These are phyloP conservation scores for Diaporthe citriasiana DNA, from an alignment of 2,329 filamentous ascomycete genomes.

Conservation along the genomic window DNA sequence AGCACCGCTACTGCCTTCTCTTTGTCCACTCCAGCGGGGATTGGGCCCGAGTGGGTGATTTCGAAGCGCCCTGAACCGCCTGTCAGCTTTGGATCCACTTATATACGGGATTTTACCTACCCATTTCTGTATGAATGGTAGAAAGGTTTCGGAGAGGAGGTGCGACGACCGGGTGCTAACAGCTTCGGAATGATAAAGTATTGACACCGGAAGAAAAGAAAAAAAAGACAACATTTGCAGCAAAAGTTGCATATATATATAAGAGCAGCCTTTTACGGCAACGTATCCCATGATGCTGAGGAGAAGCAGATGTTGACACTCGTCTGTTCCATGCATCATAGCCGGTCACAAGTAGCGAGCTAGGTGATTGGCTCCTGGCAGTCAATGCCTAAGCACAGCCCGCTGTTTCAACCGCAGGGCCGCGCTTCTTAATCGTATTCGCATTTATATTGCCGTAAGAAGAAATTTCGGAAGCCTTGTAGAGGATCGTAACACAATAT, in stretches of 20 bases:
- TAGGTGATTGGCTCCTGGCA: not conserved
- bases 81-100: not conserved
- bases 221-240: too few species aligned
- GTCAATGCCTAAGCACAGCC: constrained; percentile 15
- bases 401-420: constrained; percentile 17
- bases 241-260: too few species aligned
- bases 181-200: not conserved
- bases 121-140: not conserved
- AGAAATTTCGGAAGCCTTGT: not conserved
- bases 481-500: not conserved
- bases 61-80: not conserved
- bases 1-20: constrained; percentile 23
- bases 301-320: not conserved
- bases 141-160: too few species aligned
- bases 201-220: too few species aligned
- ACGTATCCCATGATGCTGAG: not conserved
- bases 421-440: constrained; percentile 9
- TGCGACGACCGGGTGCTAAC: not conserved
- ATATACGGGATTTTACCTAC: not conserved
- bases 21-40: constrained; percentile 26
- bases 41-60: constrained; percentile 5
- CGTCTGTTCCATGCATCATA: not conserved
- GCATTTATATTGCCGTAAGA: not conserved
- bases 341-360: not conserved
- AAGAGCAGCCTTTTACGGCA: too few species aligned